These are phyloP conservation scores for Nidularia sp. DNA, from an alignment of 768 basidiomycete species.

Conservation along the genomic window DNA sequence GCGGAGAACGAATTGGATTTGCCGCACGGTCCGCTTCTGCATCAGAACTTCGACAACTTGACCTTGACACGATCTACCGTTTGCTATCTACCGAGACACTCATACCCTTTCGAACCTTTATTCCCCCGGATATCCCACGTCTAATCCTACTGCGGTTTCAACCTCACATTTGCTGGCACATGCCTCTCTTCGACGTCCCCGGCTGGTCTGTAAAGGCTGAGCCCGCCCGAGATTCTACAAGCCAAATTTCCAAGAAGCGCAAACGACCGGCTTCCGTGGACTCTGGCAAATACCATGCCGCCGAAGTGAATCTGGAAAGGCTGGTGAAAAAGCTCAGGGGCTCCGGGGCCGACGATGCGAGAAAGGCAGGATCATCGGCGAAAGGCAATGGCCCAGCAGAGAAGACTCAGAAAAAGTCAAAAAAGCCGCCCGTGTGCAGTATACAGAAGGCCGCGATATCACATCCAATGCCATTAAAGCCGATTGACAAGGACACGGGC, in stretches of 20 bases:
- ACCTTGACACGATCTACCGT: no score
- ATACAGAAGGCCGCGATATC: constrained; percentile 8
- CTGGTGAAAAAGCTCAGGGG: constrained; percentile 45
- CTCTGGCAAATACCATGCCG: constrained; percentile 26
- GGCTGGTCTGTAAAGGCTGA: constrained; percentile 58
- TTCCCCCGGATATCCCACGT: no score
- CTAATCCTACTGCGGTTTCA: no score
- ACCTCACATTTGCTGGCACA: no score
- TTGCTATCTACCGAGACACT: no score
- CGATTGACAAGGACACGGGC: constrained; percentile 5
- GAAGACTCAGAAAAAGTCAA: constrained; percentile 14
- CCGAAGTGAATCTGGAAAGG: constrained; percentile 57
- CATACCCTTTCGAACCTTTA: no score
- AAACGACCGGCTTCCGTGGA: constrained; percentile 36
- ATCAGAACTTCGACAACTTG: no score
- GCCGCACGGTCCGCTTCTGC: no score
- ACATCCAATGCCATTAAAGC: constrained; percentile 14
- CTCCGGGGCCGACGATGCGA: constrained; percentile 10
- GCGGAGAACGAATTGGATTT: no score
- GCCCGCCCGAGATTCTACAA: constrained; percentile 29
- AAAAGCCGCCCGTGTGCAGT: not conserved
- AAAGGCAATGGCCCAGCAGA: constrained; percentile 3
- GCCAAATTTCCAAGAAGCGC: constrained; percentile 46
- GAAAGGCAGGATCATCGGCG: constrained; percentile 8
- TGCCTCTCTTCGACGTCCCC: constrained; percentile 59